A percentile compares a stretch with the other conserved stretches of the same genome.
phyloP scores from a whole-genome alignment of 768 basidiomycete species.

The Tricholoma hemisulphureum region DNA sequence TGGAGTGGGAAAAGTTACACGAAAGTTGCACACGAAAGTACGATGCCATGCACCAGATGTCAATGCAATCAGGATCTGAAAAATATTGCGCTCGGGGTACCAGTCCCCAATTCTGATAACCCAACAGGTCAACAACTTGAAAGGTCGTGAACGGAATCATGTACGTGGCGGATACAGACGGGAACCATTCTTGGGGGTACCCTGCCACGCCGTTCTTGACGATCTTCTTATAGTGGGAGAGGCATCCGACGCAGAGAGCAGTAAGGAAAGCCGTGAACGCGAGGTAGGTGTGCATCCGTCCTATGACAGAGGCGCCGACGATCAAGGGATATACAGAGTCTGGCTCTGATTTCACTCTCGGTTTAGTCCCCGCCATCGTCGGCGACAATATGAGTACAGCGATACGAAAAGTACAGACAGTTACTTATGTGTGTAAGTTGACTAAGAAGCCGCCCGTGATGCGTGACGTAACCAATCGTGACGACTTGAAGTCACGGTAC shows the following conservation, averaged over 20 bases:
- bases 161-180: conserved; percentile 83
- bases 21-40: background rate
- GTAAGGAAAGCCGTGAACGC: conserved; percentile 61
- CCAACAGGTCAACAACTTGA: background rate
- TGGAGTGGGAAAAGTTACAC: background rate
- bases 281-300: conserved; percentile 62
- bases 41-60: conserved; percentile 55
- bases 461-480: no score
- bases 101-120: conserved; percentile 78
- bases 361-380: conserved; percentile 2
- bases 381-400: background rate
- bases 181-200: conserved; percentile 89
- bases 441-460: no score
- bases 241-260: conserved; percentile 63
- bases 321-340: conserved; percentile 13
- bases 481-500: no score
- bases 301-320: conserved; percentile 54
- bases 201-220: conserved; percentile 82
- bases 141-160: conserved; percentile 22
- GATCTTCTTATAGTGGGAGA: conserved; percentile 78
- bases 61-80: conserved; percentile 85
- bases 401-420: background rate
- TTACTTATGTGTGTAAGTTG: no score
- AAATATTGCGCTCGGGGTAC: conserved; percentile 82
- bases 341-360: background rate